Base-by-base conservation (phyloP, 768 basidiomycete genomes). In the Leccinum olivaceopallidum region DNA sequence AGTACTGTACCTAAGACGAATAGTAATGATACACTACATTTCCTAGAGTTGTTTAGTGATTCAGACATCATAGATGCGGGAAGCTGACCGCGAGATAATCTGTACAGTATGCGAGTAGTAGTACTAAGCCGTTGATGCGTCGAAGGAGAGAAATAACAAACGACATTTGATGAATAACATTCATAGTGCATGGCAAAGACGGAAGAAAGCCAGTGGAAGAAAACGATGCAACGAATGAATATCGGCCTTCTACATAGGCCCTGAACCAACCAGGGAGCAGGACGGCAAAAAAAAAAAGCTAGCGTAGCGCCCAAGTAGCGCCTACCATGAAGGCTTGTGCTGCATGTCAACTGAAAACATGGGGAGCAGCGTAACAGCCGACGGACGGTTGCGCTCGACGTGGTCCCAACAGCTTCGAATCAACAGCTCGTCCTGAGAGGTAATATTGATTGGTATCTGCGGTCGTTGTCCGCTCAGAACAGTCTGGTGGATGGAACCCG, bases 391-490 rank as follows among this genome's bases (percentile, higher is more conserved):
- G 18, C 1, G 0, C 20, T 70, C 63, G n/a, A 63, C 55, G 1
- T 2, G 34, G 53, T 65, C 49, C 69, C 68, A 71, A 32, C 69
- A 71, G 36, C 4, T 49, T 34, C 7, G 51, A 14, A 71, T 72
- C 6, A 63, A 22, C 0, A 26, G 53, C 36, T 18, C 37, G 39
- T 72, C 48, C 58, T 39, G 14, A 2, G 0, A 18, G 14, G 53
- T 48, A 16, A 69, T 42, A 36, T 36, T 3, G 7, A 12, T 56
- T 6, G 64, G 55, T 42, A 71, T 65, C 24, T 34, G 4, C 32
- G 70, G 68, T 0, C 61, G 56, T 34, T 60, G 50, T 12, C 66
- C 68, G 0, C n/a, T 37, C 51, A 63, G 2, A 20, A 68, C 52
- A 2, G 4, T 55, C n/a, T 5, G 0, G 4, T 60, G 0, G 22